Conservation (phyloP, 495 filamentous ascomycete species). For the Penicillium robsamsonii region DNA sequence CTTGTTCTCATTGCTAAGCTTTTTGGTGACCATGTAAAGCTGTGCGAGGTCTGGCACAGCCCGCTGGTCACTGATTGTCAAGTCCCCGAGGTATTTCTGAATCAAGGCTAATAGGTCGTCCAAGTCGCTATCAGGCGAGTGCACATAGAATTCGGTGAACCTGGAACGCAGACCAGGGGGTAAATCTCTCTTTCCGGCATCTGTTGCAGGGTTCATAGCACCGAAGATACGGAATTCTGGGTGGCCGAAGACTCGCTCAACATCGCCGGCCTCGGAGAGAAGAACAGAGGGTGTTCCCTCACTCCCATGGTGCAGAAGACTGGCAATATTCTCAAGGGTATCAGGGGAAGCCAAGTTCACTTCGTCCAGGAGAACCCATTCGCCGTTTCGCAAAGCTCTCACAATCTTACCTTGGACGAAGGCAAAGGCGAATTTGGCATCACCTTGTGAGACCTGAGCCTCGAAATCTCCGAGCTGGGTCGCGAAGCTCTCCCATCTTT, state of each 20-base stretch:
- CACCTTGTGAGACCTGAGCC: constrained; percentile 71
- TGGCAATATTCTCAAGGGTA: constrained; percentile 88
- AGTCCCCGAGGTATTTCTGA: constrained; percentile 74
- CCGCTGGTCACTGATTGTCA: constrained; percentile 60
- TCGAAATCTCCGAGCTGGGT: constrained; percentile 76
- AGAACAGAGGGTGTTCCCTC: constrained; percentile 73
- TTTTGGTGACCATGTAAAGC: constrained; percentile 84
- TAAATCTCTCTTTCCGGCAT: constrained; percentile 92
- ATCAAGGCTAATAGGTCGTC: constrained; percentile 83
- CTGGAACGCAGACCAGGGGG: constrained; percentile 78
- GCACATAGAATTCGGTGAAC: constrained; percentile 93
- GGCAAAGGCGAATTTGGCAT: constrained; percentile 84
- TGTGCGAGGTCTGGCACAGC: constrained; percentile 73
- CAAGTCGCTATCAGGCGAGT: constrained; percentile 78
- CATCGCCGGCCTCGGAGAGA: constrained; percentile 86
- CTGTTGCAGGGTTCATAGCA: constrained; percentile 98
- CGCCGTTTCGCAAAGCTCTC: constrained; percentile 85
- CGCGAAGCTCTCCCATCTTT: constrained; percentile 78
- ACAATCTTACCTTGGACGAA: constrained; percentile 96
- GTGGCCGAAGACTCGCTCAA: constrained; percentile 84
- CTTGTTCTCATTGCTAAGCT: constrained; percentile 71
- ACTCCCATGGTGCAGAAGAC: constrained; percentile 69
- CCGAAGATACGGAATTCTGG: constrained; percentile 94
- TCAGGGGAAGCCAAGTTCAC: constrained; percentile 95
- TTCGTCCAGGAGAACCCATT: constrained; percentile 98